Conservation (phyloP, 2,329 filamentous ascomycete genomes). For the Coniella vitis region DNA sequence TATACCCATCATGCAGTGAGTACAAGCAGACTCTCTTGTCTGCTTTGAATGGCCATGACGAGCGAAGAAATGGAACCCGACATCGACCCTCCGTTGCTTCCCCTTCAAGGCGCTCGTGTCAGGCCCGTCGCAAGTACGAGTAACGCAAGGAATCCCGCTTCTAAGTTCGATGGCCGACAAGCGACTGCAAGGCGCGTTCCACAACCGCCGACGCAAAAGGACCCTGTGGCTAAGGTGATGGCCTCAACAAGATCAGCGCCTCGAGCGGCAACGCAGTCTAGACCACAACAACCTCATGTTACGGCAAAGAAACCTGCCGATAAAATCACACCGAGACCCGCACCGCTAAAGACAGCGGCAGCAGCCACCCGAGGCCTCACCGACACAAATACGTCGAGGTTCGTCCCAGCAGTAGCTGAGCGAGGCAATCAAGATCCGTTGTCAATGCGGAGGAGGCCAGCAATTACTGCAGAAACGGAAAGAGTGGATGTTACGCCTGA, state of each 20-base stretch:
- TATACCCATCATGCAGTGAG: constrained; percentile 13
- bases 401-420: constrained; percentile 41
- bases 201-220: constrained; percentile 1
- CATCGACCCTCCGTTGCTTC: constrained; percentile 13
- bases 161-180: constrained; percentile 3
- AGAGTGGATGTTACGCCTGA: constrained; percentile 54
- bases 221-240: constrained; percentile 6
- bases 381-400: constrained; percentile 24
- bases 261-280: constrained; percentile 8
- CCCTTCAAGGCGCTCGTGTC: constrained; percentile 10
- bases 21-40: constrained; percentile 16
- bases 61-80: constrained; percentile 17
- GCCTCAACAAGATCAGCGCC: constrained; percentile 5
- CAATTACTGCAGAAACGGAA: constrained; percentile 47
- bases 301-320: constrained; percentile 4
- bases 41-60: constrained; percentile 15
- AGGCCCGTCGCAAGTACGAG: neutral
- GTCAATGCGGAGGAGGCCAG: constrained; percentile 28
- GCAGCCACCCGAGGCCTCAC: constrained; percentile 9
- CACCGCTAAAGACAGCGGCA: neutral
- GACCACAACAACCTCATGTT: constrained; percentile 11
- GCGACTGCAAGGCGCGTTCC: constrained; percentile 1
- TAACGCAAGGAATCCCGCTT: neutral
- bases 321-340: neutral
- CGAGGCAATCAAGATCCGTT: constrained; percentile 37